Percentiles rank a stretch among this genome's conserved stretches.
Conservation (phyloP, 805 yeast genomes). For the Brettanomyces bruxellensis region DNA sequence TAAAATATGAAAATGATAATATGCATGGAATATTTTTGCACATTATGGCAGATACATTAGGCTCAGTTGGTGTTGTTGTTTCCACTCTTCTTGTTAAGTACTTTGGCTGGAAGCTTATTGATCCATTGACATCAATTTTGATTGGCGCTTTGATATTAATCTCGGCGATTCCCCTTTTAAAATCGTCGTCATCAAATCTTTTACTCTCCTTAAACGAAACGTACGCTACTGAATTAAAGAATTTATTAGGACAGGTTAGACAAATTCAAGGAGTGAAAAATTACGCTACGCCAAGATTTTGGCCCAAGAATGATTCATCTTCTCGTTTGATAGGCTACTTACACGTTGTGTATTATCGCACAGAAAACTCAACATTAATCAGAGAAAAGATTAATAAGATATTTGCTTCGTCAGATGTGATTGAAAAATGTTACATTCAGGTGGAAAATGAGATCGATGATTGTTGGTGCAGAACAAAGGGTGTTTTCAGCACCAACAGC, state of each 20-base stretch:
- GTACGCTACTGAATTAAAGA: conserved; percentile 56
- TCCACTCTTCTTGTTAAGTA: conserved; percentile 72
- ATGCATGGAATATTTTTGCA: conserved; percentile 94
- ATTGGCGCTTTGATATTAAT: conserved; percentile 73
- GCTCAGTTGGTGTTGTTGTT: conserved; percentile 93
- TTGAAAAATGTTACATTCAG: conserved; percentile 23
- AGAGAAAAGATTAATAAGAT: conserved; percentile 20
- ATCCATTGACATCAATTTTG: conserved; percentile 84
- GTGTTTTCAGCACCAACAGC: conserved; percentile 17
- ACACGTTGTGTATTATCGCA: conserved; percentile 60
- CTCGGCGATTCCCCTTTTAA: conserved; percentile 78
- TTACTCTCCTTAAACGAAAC: conserved; percentile 45
- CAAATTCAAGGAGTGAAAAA: conserved; percentile 73
- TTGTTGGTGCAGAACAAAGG: conserved; percentile 29
- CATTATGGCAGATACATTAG: conserved; percentile 89
- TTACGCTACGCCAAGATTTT: conserved; percentile 83
- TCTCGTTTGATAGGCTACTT: conserved; percentile 59
- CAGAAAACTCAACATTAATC: conserved; percentile 22
- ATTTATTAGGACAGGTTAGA: conserved; percentile 57
- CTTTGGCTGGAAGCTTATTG: conserved; percentile 68
- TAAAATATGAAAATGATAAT: conserved; percentile 54
- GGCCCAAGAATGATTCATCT: conserved; percentile 49
- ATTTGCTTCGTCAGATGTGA: conserved; percentile 11
- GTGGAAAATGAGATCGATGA: conserved; percentile 30
- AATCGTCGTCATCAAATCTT: conserved; percentile 69